Percentiles rank a stretch among this genome's conserved stretches.
Conservation (phyloP, 352 stramenopile species). For the Globisporangium paddicum region DNA sequence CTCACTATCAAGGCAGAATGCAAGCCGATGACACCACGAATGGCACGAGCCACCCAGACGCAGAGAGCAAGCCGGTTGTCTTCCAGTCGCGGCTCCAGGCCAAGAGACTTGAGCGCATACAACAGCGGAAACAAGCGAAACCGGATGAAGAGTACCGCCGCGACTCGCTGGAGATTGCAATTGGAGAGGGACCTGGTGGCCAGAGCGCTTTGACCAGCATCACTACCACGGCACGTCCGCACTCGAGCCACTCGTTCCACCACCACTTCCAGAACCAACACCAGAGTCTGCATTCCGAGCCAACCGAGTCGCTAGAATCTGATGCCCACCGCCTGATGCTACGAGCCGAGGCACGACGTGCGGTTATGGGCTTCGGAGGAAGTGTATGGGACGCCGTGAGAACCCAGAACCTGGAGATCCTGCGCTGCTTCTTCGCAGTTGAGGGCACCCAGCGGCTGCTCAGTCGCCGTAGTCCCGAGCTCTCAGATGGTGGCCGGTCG, state of each 20-base stretch:
- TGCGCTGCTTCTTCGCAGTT: constrained; percentile 59
- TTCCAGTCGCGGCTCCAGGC: constrained; percentile 55
- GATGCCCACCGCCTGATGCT: constrained; percentile 29
- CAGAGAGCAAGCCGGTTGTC: not conserved
- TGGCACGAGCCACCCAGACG: not conserved
- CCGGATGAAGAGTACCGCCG: not conserved
- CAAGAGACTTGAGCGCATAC: constrained; percentile 51
- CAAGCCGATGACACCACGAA: not conserved
- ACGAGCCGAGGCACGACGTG: constrained; percentile 48
- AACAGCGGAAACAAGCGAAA: constrained; percentile 18
- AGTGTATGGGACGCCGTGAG: constrained; percentile 52
- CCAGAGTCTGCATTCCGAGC: not conserved
- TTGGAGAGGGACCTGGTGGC: not conserved
- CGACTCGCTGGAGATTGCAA: not conserved
- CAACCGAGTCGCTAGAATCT: constrained; percentile 2
- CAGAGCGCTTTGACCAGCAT: not conserved
- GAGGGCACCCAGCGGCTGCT: constrained; percentile 47
- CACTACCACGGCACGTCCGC: not conserved
- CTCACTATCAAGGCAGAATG: not conserved
- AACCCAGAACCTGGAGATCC: constrained; percentile 38
- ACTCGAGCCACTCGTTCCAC: not conserved
- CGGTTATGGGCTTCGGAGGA: constrained; percentile 48
- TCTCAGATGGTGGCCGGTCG: constrained; percentile 47
- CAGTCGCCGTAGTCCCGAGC: constrained; percentile 30
- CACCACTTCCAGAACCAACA: not conserved